Evolutionary conservation across 257 asterid species (phyloP), one percentile per base, ranked within the genome.

Genomic region (Anisodus tanguticus): DNA sequence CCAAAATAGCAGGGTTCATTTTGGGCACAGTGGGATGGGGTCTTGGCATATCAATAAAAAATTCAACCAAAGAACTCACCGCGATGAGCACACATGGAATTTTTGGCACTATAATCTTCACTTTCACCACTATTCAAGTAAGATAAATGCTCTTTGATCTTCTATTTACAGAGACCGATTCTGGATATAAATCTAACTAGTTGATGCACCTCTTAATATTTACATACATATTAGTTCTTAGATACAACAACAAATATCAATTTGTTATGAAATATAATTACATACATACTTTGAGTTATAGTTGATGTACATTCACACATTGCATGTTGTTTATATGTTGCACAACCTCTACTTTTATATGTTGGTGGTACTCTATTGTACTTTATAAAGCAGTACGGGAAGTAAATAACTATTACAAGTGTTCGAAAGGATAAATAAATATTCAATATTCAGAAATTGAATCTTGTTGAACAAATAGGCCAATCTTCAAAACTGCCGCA

Each of bases 1-100:
- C 89, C 6, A 87, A 91, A 13, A 35, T 84, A n/a, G 85, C 88
- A 37, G 92, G 92, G 12, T 89, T 84, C 69, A 37, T 89, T 49
- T 45, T 91, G 62, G 92, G 93, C 85, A 83, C 92, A 54, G 35
- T 89, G 6, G 93, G 93, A 58, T 91, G 93, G 93, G 92, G 91
- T 3, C 84, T 89, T 26, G 93, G 91, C 1, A 22, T 91, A 9
- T 79, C 85, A 11, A 39, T 91, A 19, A 87, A 68, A 53, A 84
- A 81, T 81, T 80, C 83, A 63, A 71, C 85, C 19, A 86, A 81
- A 68, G 54, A 84, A 22, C 83, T 71, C 26, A 57, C n/a, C 0
- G 66, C 88, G 86, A 69, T 69, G 54, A 86, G 83, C 80, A 84
- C 85, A 9, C 93, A 91, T 83, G 93, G 93, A 26, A 80, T 89